Evolutionary conservation across 805 yeast species (phyloP), one percentile per base, ranked within the genome.

Genomic region (Tetrapisispora iriomotensis): DNA sequence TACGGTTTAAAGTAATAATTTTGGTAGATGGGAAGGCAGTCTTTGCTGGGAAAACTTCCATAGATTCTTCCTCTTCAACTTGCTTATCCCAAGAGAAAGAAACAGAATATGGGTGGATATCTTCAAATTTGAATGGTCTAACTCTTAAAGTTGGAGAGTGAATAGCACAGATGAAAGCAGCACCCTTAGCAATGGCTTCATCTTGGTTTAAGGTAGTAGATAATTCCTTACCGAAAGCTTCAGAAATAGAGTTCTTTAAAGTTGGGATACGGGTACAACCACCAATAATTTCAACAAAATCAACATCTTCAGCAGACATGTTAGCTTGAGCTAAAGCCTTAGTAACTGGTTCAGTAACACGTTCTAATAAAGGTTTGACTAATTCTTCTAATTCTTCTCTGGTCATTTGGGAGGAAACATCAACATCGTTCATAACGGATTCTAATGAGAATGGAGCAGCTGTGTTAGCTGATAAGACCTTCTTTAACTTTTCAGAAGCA

Each of bases 91-190:
- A 92, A 67, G 68, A 75, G 78, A 85, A 90, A 32, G 96, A 81
- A 49, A 92, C 95, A 18, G 95, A 78, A 78, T 76, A 76, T 58
- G 79, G 82, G 78, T 87, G 90, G 64, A 77, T 68, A 64, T 90
- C 98, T 71, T 90, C 96, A 62, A 86, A 90, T 71, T 88, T 88
- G 82, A 90, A 90, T 51, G 96, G 95, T 70, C 96, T 82, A 42
- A 90, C 98, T 71, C 97, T 83, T 55, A 90, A 77, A 49, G 96
- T 87, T 67, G 98, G 98, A 27, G 96, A 88, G 74, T 87, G 96
- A 71, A 86, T 82, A 51, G 97, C 97, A 66, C 97, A 92, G 59
- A 92, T 83, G 68, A 90, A 90, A 37, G 97, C 95, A 56, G 95
- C 94, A 72, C 98, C 98, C 67, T 88, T 84, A 42, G 97, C 96